These are phyloP conservation scores for Allium fistulosum DNA, from an alignment of 106 monocot genomes.

Conservation along the genomic window DNA sequence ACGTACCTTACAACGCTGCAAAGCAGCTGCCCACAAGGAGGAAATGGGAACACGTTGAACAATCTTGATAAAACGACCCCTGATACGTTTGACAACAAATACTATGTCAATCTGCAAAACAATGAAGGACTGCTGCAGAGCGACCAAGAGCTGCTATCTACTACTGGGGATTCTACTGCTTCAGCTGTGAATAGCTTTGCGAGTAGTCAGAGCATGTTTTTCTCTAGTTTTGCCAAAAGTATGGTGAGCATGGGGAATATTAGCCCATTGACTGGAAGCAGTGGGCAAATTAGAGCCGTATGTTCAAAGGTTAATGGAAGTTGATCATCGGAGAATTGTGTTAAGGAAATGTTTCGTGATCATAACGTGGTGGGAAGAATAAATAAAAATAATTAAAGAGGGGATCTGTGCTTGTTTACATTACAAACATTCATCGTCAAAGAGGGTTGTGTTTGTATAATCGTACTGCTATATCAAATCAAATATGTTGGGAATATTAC, in stretches of 20 bases:
- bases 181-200: conserved; percentile 23
- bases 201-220: conserved; percentile 2
- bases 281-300: conserved; percentile 7
- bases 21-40: conserved; percentile 32
- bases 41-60: conserved; percentile 14
- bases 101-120: conserved; percentile 37
- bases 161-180: conserved; percentile 18
- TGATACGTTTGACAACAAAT: conserved; percentile 44
- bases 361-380: too few relatives aligned
- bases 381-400: too few relatives aligned
- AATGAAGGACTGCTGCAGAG: conserved; percentile 30
- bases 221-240: not conserved
- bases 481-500: too few relatives aligned
- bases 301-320: conserved; percentile 6
- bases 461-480: too few relatives aligned
- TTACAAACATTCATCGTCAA: too few relatives aligned
- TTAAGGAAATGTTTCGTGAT: too few relatives aligned
- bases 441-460: too few relatives aligned
- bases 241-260: conserved; percentile 17
- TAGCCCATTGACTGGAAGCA: conserved; percentile 9
- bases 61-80: conserved; percentile 42
- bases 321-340: not conserved
- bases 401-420: too few relatives aligned
- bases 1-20: conserved; percentile 15
- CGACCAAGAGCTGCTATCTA: conserved; percentile 51